Evolutionary conservation across 192 early-diverging fungal genomes (phyloP).

Genomic region (Backusella sp.): DNA sequence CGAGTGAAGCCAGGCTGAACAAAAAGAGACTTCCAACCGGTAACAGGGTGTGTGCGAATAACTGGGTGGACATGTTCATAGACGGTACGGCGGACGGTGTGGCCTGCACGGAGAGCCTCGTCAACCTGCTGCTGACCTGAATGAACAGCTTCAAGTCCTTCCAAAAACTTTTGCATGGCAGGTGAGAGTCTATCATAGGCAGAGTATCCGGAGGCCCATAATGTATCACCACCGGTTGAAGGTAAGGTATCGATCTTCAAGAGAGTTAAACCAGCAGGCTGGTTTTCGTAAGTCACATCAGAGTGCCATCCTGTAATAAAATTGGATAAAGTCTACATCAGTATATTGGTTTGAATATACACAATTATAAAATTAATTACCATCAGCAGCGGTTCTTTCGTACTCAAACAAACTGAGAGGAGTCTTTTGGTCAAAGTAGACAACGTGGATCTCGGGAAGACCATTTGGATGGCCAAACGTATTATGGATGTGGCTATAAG

Average conservation of each 20-base stretch:
- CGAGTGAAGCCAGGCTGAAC: slow-evolving; percentile 65
- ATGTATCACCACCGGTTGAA: slow-evolving; percentile 31
- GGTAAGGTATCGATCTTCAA: slow-evolving; percentile 33
- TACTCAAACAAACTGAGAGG: not conserved
- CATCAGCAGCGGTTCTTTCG: not conserved
- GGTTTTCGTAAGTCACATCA: slow-evolving; percentile 35
- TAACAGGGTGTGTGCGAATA: slow-evolving; percentile 69
- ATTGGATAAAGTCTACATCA: not conserved
- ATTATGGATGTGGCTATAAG: slow-evolving; percentile 23
- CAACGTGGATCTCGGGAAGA: slow-evolving; percentile 28
- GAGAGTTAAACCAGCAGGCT: slow-evolving; percentile 32
- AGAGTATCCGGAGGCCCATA: slow-evolving; percentile 27
- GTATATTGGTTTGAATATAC: not conserved
- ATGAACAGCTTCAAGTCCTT: slow-evolving; percentile 32
- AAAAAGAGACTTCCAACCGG: slow-evolving; percentile 65
- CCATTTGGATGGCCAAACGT: slow-evolving; percentile 20
- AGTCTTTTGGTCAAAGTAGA: slow-evolving; percentile 26
- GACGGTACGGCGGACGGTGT: slow-evolving; percentile 29
- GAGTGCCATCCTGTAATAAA: slow-evolving; percentile 24
- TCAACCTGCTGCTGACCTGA: slow-evolving; percentile 30
- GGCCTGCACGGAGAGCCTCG: not conserved
- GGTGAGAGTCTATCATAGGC: slow-evolving; percentile 33
- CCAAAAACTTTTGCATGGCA: slow-evolving; percentile 27
- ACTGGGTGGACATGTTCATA: slow-evolving; percentile 41
- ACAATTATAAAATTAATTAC: not conserved